Conservation (phyloP, 768 basidiomycete genomes). For the Mycena floridula region DNA sequence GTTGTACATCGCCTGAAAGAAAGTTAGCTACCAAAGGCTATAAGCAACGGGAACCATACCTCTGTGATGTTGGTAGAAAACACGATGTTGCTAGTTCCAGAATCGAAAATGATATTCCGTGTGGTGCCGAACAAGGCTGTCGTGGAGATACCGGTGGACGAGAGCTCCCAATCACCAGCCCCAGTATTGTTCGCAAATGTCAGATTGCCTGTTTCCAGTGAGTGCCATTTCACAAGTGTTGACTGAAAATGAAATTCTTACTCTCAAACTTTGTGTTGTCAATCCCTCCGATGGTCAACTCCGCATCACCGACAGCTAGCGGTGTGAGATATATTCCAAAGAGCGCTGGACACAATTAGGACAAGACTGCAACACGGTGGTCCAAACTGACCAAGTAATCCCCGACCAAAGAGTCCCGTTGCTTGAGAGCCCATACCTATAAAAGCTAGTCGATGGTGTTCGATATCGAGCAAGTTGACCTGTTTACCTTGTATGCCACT, state of each 20-base stretch:
- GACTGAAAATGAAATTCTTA: slow-evolving; percentile 10
- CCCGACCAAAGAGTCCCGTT: slow-evolving; percentile 46
- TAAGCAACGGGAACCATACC: slow-evolving; percentile 18
- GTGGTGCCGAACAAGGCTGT: slow-evolving; percentile 30
- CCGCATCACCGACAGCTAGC: slow-evolving; percentile 38
- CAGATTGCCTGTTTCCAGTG: slow-evolving; percentile 28
- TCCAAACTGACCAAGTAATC: slow-evolving; percentile 38
- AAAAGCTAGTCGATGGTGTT: too few relatives aligned
- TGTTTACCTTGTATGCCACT: too few relatives aligned
- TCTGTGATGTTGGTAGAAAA: slow-evolving; percentile 43
- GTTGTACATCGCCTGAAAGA: slow-evolving; percentile 43
- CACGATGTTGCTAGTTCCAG: slow-evolving; percentile 50
- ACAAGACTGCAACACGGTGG: not conserved
- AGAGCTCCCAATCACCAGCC: slow-evolving; percentile 44
- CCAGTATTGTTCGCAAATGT: slow-evolving; percentile 34
- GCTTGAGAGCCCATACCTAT: slow-evolving; percentile 42
- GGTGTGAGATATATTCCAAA: slow-evolving; percentile 50
- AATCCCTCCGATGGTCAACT: slow-evolving; percentile 48
- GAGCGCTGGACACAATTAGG: slow-evolving; percentile 26
- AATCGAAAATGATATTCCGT: slow-evolving; percentile 49
- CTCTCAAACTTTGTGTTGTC: slow-evolving; percentile 47
- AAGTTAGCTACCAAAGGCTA: not conserved
- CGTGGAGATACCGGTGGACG: slow-evolving; percentile 38
- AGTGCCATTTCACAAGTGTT: slow-evolving; percentile 6
- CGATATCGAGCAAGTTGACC: too few relatives aligned